Evolutionary conservation across 305 asterid genomes (phyloP).

Genomic region (Solanum hybrid): DNA sequence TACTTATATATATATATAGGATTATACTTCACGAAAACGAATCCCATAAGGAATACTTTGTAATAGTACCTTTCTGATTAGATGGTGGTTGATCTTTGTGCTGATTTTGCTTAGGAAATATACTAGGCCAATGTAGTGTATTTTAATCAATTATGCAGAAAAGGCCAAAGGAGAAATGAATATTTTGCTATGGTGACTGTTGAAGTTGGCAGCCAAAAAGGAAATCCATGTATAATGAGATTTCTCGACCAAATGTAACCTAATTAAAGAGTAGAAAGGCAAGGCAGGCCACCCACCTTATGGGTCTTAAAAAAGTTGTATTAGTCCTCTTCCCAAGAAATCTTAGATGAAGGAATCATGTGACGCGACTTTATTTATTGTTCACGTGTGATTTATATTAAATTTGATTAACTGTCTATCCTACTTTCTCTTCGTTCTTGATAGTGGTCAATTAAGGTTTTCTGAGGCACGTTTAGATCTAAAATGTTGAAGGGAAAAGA

Average conservation of each 20-base stretch:
- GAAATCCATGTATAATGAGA: background rate
- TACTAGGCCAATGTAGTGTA: background rate
- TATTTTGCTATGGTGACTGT: background rate
- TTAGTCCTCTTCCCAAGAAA: background rate
- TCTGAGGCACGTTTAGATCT: background rate
- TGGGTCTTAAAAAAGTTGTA: background rate
- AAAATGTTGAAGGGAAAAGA: background rate
- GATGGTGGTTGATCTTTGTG: background rate
- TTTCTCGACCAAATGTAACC: slow-evolving; percentile 9
- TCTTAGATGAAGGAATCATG: background rate
- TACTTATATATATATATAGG: background rate
- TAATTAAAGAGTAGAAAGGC: background rate
- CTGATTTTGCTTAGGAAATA: background rate
- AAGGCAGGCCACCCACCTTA: slow-evolving; percentile 9
- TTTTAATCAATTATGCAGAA: background rate
- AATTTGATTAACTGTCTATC: background rate
- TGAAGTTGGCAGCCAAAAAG: background rate
- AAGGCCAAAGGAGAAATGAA: background rate
- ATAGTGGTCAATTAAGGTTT: too few relatives aligned
- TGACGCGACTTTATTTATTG: background rate
- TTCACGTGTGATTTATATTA: background rate
- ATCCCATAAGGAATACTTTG: background rate
- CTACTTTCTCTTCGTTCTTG: background rate
- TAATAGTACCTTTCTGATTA: background rate
- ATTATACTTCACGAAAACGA: background rate